phyloP scores from a whole-genome alignment of 2,329 filamentous ascomycete species.

The Ceratocystis papillata region DNA sequence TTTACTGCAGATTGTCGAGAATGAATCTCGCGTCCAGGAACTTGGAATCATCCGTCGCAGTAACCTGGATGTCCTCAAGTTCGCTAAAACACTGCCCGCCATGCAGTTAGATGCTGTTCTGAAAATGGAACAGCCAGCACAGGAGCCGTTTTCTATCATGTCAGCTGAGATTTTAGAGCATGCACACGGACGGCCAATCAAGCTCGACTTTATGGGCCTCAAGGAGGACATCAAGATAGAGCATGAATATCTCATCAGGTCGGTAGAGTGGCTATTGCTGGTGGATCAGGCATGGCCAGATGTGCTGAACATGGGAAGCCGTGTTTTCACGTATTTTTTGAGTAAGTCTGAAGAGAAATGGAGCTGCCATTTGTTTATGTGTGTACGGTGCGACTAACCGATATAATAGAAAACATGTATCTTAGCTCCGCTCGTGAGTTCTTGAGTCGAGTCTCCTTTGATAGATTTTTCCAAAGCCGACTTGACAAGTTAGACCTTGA shows the following conservation, averaged over 20 bases:
- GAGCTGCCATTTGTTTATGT: constrained; percentile 25
- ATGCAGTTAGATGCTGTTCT: constrained; percentile 42
- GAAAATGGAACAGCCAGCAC: constrained; percentile 28
- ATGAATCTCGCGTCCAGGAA: constrained; percentile 53
- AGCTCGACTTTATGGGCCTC: constrained; percentile 55
- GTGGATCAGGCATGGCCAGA: constrained; percentile 61
- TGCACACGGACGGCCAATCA: constrained; percentile 53
- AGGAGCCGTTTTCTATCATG: constrained; percentile 38
- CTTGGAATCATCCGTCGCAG: constrained; percentile 66
- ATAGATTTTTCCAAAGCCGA: constrained; percentile 36
- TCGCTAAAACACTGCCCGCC: constrained; percentile 57
- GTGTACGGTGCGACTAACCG: constrained; percentile 25
- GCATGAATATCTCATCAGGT: constrained; percentile 62
- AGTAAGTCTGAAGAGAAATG: constrained; percentile 47
- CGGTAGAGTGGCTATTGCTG: constrained; percentile 74
- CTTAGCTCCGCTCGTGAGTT: constrained; percentile 46
- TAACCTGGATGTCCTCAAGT: constrained; percentile 58
- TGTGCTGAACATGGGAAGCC: constrained; percentile 56
- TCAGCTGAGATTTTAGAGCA: constrained; percentile 37
- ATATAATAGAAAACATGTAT: constrained; percentile 37
- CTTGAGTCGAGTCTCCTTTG: constrained; percentile 41
- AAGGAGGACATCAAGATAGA: constrained; percentile 48
- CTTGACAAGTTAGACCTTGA: constrained; percentile 32
- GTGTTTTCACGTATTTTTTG: constrained; percentile 73
- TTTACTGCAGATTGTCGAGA: constrained; percentile 59